Conservation (phyloP, 495 filamentous ascomycete genomes). For the Corynascus novoguineensis region DNA sequence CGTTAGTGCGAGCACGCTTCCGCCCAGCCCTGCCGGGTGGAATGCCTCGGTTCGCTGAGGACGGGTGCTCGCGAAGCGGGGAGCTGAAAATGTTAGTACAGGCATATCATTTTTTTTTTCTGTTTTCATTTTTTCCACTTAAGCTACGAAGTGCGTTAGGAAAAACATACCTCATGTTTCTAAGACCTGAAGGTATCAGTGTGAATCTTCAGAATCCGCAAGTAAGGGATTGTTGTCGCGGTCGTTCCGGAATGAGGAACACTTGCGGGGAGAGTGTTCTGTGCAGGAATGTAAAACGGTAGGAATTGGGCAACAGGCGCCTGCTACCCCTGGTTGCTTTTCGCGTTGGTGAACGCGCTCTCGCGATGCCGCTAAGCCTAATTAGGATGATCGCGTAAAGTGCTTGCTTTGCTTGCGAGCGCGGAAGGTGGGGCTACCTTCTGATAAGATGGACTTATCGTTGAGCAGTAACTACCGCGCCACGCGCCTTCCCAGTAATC, state of each 20-base stretch:
- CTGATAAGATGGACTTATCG: slow-evolving; percentile 10
- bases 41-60: slow-evolving; percentile 78
- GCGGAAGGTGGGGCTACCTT: slow-evolving; percentile 3
- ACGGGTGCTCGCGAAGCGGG: slow-evolving; percentile 75
- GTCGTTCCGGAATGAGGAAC: not conserved
- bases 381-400: slow-evolving; percentile 36
- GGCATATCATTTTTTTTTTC: too few relatives aligned
- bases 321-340: slow-evolving; percentile 9
- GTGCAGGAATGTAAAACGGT: not conserved
- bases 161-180: slow-evolving; percentile 40
- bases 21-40: slow-evolving; percentile 53
- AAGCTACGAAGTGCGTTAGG: too few relatives aligned
- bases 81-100: too few relatives aligned
- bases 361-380: slow-evolving; percentile 28
- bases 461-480: too few relatives aligned
- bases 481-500: too few relatives aligned
- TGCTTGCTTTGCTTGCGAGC: slow-evolving; percentile 22
- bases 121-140: too few relatives aligned
- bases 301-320: slow-evolving; percentile 8
- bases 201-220: too few relatives aligned
- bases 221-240: not conserved
- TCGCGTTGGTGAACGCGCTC: slow-evolving; percentile 28
- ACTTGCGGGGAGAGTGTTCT: not conserved
- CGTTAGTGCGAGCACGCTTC: slow-evolving; percentile 76
- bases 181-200: not conserved